These are phyloP conservation scores for Epichloe coenophiala DNA, from an alignment of 2,329 filamentous ascomycete genomes.

Conservation along the genomic window DNA sequence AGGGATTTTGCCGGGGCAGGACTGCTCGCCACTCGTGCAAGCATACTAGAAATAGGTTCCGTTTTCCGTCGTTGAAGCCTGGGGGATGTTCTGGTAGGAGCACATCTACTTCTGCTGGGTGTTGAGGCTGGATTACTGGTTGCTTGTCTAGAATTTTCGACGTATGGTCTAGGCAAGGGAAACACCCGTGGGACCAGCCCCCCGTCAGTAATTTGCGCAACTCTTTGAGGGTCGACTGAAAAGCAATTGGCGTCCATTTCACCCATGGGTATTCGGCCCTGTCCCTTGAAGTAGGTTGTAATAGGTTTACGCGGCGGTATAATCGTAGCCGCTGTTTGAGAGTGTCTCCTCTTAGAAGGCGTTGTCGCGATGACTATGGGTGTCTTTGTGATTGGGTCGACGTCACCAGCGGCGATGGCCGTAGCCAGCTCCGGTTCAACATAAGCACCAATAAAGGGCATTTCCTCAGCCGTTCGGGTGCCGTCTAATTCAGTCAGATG, in stretches of 20 bases:
- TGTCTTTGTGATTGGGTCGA: conserved; percentile 82
- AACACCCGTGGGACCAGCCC: conserved; percentile 42
- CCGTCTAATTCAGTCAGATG: conserved; percentile 56
- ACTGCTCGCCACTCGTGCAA: conserved; percentile 16
- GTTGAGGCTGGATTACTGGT: conserved; percentile 3
- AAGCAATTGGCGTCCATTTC: conserved; percentile 52
- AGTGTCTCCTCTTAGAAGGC: conserved; percentile 29
- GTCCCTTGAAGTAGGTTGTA: conserved; percentile 38
- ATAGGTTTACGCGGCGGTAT: conserved; percentile 34
- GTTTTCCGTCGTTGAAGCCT: conserved; percentile 35
- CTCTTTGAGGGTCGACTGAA: conserved; percentile 33
- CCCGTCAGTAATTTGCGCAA: conserved; percentile 36
- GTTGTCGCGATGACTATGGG: conserved; percentile 32
- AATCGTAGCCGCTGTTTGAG: conserved; percentile 16
- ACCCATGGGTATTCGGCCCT: conserved; percentile 41
- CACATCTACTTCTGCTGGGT: conserved; percentile 8
- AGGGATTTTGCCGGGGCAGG: conserved; percentile 8
- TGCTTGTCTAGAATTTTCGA: conserved; percentile 23
- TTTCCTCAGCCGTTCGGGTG: conserved; percentile 50
- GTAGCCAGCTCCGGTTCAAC: conserved; percentile 57
- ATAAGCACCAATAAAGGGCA: conserved; percentile 69
- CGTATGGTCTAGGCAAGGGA: conserved; percentile 43
- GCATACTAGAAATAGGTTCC: conserved; percentile 35
- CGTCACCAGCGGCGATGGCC: conserved; percentile 64
- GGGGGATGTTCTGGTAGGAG: conserved; percentile 20